Evolutionary conservation across 1,284 basidiomycete genomes (phyloP).

Genomic region (Rhodotorula sp.): DNA sequence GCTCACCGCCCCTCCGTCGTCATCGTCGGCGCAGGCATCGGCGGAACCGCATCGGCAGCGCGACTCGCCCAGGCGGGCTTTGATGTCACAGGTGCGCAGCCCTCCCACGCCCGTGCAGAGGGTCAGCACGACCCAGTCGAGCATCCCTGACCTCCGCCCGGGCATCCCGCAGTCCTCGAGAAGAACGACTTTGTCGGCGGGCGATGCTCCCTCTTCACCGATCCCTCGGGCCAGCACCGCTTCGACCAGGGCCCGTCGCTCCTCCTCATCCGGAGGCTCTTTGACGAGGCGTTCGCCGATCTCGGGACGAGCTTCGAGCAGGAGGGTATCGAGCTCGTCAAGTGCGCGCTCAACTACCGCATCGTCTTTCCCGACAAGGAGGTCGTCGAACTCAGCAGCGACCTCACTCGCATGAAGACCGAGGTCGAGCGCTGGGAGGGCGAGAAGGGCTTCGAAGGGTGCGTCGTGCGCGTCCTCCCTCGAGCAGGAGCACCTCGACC

Average conservation of each 20-base stretch:
- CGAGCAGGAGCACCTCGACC: not conserved
- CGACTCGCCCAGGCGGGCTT: conserved; percentile 55
- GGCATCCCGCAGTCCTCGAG: conserved; percentile 30
- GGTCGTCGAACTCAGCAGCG: conserved; percentile 53
- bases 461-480: conserved; percentile 43
- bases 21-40: conserved; percentile 55
- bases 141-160: not conserved
- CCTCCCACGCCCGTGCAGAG: not conserved
- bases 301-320: conserved; percentile 54
- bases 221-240: conserved; percentile 47
- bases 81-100: conserved; percentile 51
- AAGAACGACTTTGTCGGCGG: conserved; percentile 56
- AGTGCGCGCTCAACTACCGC: conserved; percentile 55
- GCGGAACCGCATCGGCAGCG: conserved; percentile 56
- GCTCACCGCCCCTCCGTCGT: conserved; percentile 31
- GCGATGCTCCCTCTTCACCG: conserved; percentile 57
- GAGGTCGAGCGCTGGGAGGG: conserved; percentile 58
- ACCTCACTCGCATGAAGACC: conserved; percentile 54
- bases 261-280: conserved; percentile 55
- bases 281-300: conserved; percentile 55
- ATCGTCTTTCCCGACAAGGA: conserved; percentile 57
- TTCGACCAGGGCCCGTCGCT: conserved; percentile 19
- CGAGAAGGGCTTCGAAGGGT: conserved; percentile 53
- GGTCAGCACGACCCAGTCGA: not conserved
- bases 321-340: conserved; percentile 53